Evolutionary conservation across 225 moss, liverwort and hornwort species (phyloP).

Genomic region (Rhytidiadelphus loreus): DNA sequence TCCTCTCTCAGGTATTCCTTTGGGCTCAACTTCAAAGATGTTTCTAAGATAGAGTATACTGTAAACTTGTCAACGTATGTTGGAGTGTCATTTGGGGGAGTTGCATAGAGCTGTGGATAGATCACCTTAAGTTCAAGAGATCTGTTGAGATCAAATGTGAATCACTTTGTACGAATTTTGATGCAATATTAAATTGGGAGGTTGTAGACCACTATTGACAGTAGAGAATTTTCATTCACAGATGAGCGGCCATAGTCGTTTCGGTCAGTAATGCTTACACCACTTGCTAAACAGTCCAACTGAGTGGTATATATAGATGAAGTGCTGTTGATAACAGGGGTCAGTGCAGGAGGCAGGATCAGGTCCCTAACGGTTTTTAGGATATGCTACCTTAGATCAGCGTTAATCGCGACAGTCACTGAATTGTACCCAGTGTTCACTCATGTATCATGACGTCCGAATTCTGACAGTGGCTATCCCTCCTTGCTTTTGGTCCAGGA

Average conservation of each 20-base stretch:
- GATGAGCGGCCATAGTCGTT: neutral
- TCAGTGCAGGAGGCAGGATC: neutral
- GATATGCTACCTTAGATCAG: no score
- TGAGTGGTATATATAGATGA: neutral
- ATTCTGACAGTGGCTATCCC: neutral
- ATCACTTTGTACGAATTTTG: neutral
- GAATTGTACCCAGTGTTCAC: neutral
- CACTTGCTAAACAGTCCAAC: neutral
- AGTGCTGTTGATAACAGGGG: neutral
- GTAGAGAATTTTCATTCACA: neutral
- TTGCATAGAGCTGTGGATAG: neutral
- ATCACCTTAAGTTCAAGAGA: neutral
- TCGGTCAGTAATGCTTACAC: neutral
- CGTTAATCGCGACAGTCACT: neutral
- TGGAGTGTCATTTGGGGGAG: neutral
- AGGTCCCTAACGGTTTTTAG: no score
- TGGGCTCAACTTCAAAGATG: neutral
- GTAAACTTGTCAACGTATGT: neutral
- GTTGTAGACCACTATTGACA: neutral
- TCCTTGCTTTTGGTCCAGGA: conserved; percentile 19
- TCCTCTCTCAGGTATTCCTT: conserved; percentile 39
- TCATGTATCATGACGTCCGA: neutral
- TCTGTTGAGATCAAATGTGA: neutral
- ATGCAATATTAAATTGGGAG: neutral
- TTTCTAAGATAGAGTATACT: neutral